Conservation (phyloP, 306 rosid species). For the Citrullus amarus region DNA sequence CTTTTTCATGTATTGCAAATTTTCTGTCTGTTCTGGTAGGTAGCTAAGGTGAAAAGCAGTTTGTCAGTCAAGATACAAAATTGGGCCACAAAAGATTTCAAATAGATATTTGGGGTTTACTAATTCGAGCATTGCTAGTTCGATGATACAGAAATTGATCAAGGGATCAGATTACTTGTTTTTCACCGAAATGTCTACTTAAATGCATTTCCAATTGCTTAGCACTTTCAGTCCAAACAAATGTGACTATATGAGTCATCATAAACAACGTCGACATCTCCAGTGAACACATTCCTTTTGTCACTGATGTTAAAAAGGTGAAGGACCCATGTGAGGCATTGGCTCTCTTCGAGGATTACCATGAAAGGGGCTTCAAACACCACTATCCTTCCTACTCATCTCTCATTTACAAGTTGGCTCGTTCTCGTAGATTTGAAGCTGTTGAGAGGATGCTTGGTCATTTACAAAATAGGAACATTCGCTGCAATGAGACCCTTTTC, state of each 20-base stretch:
- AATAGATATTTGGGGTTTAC: not conserved
- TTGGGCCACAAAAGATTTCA: not conserved
- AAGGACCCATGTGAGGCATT: constrained; percentile 53
- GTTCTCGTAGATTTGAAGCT: constrained; percentile 43
- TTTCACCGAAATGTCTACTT: constrained; percentile 11
- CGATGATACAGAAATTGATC: constrained; percentile 2
- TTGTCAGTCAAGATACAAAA: not conserved
- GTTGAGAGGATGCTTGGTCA: constrained; percentile 43
- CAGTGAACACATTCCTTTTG: constrained; percentile 46
- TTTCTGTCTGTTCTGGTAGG: not conserved
- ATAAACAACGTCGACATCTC: constrained; percentile 16
- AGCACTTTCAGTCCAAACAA: constrained; percentile 10
- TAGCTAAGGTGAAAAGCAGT: not conserved
- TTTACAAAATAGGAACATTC: constrained; percentile 31
- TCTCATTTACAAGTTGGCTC: constrained; percentile 71
- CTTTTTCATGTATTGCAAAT: not conserved
- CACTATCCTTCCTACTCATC: constrained; percentile 82
- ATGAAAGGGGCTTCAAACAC: constrained; percentile 47
- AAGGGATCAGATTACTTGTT: not conserved
- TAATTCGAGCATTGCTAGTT: not conserved
- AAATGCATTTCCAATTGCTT: constrained; percentile 7
- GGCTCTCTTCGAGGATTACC: constrained; percentile 46
- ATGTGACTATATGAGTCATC: constrained; percentile 2
- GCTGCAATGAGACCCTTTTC: constrained; percentile 51
- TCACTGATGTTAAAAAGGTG: constrained; percentile 37